Evolutionary conservation across 345 rosid species (phyloP).

Genomic region (Leavenworthia alabamica): DNA sequence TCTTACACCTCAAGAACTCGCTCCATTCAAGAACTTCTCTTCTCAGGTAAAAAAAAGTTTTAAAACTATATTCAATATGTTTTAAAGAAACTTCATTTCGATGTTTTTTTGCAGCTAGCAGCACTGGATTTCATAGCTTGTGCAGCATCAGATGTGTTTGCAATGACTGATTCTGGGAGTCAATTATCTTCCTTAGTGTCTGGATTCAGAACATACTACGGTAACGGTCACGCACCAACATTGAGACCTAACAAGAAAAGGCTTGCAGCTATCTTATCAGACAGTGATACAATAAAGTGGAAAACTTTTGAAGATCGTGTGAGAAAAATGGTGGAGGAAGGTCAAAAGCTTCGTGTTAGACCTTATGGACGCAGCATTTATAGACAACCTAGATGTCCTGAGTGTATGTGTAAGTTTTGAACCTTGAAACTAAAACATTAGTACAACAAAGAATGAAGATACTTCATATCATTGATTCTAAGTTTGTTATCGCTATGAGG

Average conservation of each 20-base stretch:
- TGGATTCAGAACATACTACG: constrained; percentile 78
- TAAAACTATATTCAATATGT: no score
- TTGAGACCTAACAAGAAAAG: constrained; percentile 89
- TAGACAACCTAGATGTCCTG: constrained; percentile 75
- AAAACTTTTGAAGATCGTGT: constrained; percentile 51
- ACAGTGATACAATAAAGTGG: constrained; percentile 57
- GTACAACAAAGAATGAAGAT: constrained; percentile 19
- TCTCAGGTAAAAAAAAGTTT: constrained; percentile 52
- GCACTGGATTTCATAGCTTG: constrained; percentile 86
- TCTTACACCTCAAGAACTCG: constrained; percentile 63
- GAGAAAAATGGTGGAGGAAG: constrained; percentile 69
- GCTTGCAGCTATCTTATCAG: constrained; percentile 66
- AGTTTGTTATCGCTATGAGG: constrained; percentile 8
- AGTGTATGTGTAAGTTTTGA: constrained; percentile 62
- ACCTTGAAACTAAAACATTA: constrained; percentile 1
- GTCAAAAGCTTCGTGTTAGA: constrained; percentile 49
- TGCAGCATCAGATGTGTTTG: constrained; percentile 82
- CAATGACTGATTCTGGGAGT: constrained; percentile 96
- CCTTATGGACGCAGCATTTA: constrained; percentile 75
- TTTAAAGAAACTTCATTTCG: no score
- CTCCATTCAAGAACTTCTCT: constrained; percentile 79
- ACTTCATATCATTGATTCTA: constrained; percentile 3
- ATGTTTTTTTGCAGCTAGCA: constrained; percentile 52
- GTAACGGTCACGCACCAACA: constrained; percentile 59
- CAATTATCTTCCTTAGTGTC: constrained; percentile 85